A percentile compares a stretch with the other conserved stretches of the same genome.
These are phyloP conservation scores for Flagelloscypha sp. DNA, from an alignment of 768 basidiomycete species.

Conservation along the genomic window DNA sequence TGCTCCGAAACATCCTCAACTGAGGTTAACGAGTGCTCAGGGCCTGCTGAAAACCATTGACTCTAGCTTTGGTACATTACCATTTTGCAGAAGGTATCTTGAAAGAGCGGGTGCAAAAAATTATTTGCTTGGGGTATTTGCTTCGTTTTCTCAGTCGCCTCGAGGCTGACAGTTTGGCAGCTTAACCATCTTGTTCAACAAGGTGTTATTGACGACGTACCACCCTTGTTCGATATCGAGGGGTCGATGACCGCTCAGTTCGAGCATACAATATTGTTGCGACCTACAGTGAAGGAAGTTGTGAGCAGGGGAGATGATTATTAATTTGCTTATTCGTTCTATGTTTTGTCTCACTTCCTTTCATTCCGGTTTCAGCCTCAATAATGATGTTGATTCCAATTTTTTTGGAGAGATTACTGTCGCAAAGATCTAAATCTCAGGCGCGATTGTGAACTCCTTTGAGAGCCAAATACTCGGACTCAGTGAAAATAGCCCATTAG, in stretches of 20 bases:
- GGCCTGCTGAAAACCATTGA: slow-evolving; percentile 81
- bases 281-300: slow-evolving; percentile 79
- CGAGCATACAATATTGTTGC: slow-evolving; percentile 79
- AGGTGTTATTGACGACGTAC: slow-evolving; percentile 87
- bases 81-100: slow-evolving; percentile 92
- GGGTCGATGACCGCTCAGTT: slow-evolving; percentile 95
- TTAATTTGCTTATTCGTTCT: slow-evolving; percentile 28
- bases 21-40: slow-evolving; percentile 84
- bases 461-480: too few species aligned
- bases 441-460: too few species aligned
- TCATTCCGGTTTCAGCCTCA: too few species aligned
- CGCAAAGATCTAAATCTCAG: too few species aligned
- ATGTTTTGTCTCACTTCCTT: slow-evolving; percentile 5
- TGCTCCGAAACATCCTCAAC: slow-evolving; percentile 64
- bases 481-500: too few species aligned
- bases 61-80: slow-evolving; percentile 88
- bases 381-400: too few species aligned
- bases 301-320: slow-evolving; percentile 83
- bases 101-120: slow-evolving; percentile 89
- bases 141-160: slow-evolving; percentile 1
- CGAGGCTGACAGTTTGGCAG: slow-evolving; percentile 28
- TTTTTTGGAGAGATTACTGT: too few species aligned
- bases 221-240: slow-evolving; percentile 77
- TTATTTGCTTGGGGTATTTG: slow-evolving; percentile 78
- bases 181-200: slow-evolving; percentile 84